phyloP scores from a whole-genome alignment of 2,329 filamentous ascomycete species.

The Ophiostoma triangulosporum region DNA sequence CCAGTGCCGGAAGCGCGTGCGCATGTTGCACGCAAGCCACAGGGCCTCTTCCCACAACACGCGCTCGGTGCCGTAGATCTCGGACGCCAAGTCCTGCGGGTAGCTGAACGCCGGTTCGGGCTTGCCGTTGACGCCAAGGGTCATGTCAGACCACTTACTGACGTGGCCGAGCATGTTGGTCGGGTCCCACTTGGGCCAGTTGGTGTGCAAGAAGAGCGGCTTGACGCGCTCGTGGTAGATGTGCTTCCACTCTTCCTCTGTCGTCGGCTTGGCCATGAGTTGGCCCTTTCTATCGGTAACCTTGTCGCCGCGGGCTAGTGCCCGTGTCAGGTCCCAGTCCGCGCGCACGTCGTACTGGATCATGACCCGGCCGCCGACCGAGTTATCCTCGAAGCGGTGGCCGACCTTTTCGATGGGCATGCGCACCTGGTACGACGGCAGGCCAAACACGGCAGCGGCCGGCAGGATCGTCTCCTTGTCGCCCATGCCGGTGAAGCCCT shows the following conservation, averaged over 20 bases:
- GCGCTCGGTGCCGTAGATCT: conserved; percentile 22
- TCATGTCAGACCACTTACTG: conserved; percentile 14
- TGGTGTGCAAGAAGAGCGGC: conserved; percentile 23
- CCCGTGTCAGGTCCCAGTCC: conserved; percentile 15
- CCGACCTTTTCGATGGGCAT: conserved; percentile 21
- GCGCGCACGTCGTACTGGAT: conserved; percentile 19
- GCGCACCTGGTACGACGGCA: conserved; percentile 27
- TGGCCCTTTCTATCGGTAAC: not conserved
- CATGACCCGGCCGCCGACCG: conserved; percentile 17
- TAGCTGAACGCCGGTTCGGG: conserved; percentile 20
- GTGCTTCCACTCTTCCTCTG: conserved; percentile 1
- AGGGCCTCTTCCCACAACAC: conserved; percentile 21
- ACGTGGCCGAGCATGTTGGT: conserved; percentile 15
- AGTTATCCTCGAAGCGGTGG: conserved; percentile 18
- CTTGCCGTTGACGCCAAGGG: conserved; percentile 15
- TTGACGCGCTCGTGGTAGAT: conserved; percentile 8
- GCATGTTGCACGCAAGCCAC: conserved; percentile 19
- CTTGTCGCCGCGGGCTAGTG: not conserved
- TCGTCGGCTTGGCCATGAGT: not conserved
- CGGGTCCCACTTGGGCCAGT: conserved; percentile 24
- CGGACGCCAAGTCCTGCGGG: conserved; percentile 14
- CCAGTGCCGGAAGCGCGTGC: conserved; percentile 7
- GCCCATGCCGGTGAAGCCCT: conserved; percentile 29
- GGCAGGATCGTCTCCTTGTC: conserved; percentile 36
- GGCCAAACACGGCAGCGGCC: conserved; percentile 26